These are phyloP conservation scores for Yamadazyma sp. DNA, from an alignment of 1,139 yeast genomes.

Conservation along the genomic window DNA sequence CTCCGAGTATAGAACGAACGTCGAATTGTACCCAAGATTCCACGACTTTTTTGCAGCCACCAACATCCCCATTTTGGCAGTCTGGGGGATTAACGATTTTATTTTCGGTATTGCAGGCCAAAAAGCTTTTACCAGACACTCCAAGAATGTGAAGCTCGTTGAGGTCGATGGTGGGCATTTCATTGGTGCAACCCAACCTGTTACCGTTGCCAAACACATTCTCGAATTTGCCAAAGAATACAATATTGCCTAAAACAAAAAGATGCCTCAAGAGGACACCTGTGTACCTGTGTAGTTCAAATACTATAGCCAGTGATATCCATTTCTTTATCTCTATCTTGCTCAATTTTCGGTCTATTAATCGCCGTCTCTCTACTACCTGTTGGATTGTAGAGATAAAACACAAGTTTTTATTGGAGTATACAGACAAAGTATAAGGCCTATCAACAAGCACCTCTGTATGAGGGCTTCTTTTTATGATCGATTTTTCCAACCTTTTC, in stretches of 20 bases:
- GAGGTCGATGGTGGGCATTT: constrained; percentile 40
- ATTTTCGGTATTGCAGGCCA: constrained; percentile 37
- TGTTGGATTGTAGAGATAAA: no score
- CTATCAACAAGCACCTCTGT: constrained; percentile 53
- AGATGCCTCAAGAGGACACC: no score
- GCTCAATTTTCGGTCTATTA: no score
- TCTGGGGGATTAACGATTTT: constrained; percentile 45
- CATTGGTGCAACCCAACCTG: constrained; percentile 31
- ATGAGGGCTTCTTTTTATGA: constrained; percentile 37
- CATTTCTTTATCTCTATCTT: no score
- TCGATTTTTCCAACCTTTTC: constrained; percentile 20
- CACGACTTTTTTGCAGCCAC: constrained; percentile 33
- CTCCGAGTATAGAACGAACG: constrained; percentile 34
- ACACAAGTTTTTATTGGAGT: no score
- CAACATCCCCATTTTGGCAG: constrained; percentile 34
- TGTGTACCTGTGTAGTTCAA: no score
- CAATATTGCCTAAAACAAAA: no score
- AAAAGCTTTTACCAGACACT: constrained; percentile 34
- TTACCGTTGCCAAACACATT: constrained; percentile 26
- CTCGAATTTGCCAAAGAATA: constrained; percentile 13
- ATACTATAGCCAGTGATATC: no score
- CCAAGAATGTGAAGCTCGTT: constrained; percentile 23
- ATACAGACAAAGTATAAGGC: no score
- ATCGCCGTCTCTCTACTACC: no score
- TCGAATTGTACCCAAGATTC: constrained; percentile 33